These are phyloP conservation scores for Cutaneotrichosporon dermatis DNA, from an alignment of 1,284 basidiomycete species.

Conservation along the genomic window DNA sequence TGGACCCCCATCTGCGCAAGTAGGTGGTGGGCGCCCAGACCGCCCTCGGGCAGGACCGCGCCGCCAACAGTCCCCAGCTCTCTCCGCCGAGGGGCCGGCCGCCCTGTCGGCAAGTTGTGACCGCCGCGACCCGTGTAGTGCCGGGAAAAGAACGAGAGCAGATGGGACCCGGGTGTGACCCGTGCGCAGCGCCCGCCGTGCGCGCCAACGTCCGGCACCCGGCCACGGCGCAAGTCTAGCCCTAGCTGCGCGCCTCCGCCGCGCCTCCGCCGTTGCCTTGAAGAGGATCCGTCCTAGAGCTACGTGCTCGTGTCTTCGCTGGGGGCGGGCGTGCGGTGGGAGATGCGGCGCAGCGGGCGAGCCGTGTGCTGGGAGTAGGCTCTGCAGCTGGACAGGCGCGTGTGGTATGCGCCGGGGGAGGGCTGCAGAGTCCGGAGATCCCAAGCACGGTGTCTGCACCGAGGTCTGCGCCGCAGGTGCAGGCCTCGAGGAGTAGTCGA, in stretches of 20 bases:
- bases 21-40: no score
- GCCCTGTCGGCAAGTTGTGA: slow-evolving; percentile 2
- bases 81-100: slow-evolving; percentile 5
- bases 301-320: slow-evolving; percentile 12
- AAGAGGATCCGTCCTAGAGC: slow-evolving; percentile 15
- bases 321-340: slow-evolving; percentile 1
- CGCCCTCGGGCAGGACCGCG: slow-evolving; percentile 9
- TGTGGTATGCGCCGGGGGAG: slow-evolving; percentile 9
- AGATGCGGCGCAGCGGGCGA: background rate
- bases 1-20: background rate
- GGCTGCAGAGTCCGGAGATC: slow-evolving; percentile 11
- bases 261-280: background rate
- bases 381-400: no score
- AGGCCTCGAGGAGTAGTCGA: no score
- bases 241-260: background rate
- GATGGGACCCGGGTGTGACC: no score
- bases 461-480: no score
- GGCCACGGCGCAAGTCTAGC: background rate
- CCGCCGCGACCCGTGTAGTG: background rate
- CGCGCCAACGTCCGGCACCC: no score
- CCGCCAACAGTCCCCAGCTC: slow-evolving; percentile 4
- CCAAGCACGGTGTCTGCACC: background rate
- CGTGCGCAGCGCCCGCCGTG: no score
- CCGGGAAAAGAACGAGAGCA: background rate
- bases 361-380: background rate